Conservation (phyloP, 768 basidiomycete species). For the Macrocybe gigantea region DNA sequence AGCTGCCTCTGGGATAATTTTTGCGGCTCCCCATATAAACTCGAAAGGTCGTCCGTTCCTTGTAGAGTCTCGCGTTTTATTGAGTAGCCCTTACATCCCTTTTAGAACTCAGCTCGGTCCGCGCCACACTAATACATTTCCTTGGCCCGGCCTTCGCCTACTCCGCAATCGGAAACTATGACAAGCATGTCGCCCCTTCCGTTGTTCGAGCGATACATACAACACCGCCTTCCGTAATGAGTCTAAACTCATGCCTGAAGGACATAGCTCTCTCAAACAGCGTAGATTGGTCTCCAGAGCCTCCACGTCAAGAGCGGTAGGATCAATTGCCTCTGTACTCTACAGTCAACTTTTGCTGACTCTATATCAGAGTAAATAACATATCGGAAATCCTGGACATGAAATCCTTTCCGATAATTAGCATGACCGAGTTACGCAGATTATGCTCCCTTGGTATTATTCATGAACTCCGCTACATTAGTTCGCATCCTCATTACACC, state of each 20-base stretch:
- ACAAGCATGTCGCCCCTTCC: conserved; percentile 49
- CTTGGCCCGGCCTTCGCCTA: conserved; percentile 54
- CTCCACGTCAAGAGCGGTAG: conserved; percentile 57
- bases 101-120: conserved; percentile 51
- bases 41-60: conserved; percentile 43
- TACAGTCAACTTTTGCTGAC: background rate
- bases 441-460: conserved; percentile 57
- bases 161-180: conserved; percentile 43
- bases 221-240: conserved; percentile 48
- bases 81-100: conserved; percentile 3
- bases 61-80: background rate
- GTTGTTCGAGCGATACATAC: conserved; percentile 47
- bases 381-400: conserved; percentile 61
- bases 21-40: conserved; percentile 48
- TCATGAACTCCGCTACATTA: background rate
- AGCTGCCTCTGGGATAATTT: conserved; percentile 65
- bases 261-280: conserved; percentile 47
- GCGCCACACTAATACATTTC: conserved; percentile 48
- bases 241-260: conserved; percentile 50
- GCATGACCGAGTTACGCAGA: conserved; percentile 47
- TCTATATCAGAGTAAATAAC: conserved; percentile 36
- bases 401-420: conserved; percentile 40
- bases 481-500: conserved; percentile 7
- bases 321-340: conserved; percentile 13
- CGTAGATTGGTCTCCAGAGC: conserved; percentile 59